Percentiles rank a stretch among this genome's conserved stretches.
These are phyloP conservation scores for Limnanthes douglasii DNA, from an alignment of 345 rosid species.

Conservation along the genomic window DNA sequence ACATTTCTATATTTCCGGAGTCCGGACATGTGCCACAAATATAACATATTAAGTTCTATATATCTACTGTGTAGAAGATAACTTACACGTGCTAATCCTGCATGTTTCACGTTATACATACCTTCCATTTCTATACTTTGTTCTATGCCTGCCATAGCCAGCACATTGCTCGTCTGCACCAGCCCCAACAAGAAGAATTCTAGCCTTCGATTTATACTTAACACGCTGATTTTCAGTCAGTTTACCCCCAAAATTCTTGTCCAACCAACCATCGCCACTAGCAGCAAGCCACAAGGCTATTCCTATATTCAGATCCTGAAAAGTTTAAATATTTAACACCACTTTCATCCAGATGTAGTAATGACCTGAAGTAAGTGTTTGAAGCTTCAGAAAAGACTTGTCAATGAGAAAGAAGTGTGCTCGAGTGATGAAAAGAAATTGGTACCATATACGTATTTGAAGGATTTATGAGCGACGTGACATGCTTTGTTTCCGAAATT, in stretches of 20 bases:
- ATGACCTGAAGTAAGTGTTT: constrained; percentile 2
- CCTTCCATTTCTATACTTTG: constrained; percentile 73
- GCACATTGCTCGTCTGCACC: constrained; percentile 99
- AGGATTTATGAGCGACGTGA: constrained; percentile 74
- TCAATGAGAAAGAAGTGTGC: no score
- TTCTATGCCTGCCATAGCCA: constrained; percentile 90
- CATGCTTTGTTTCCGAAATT: constrained; percentile 51
- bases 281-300: constrained; percentile 90
- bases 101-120: no score
- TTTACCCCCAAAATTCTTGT: constrained; percentile 19
- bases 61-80: not conserved
- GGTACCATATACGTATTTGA: constrained; percentile 84
- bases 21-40: not conserved
- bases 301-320: constrained; percentile 92
- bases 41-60: not conserved
- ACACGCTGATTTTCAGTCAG: constrained; percentile 14
- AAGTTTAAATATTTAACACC: not conserved
- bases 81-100: no score
- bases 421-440: not conserved
- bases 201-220: constrained; percentile 51
- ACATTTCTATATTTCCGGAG: no score
- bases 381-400: no score
- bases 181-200: constrained; percentile 72
- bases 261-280: constrained; percentile 68
- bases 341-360: not conserved